A percentile compares a stretch with the other conserved stretches of the same genome.
phyloP scores from a whole-genome alignment of 2,329 filamentous ascomycete genomes.

The Lecanoromycetidae sp. region DNA sequence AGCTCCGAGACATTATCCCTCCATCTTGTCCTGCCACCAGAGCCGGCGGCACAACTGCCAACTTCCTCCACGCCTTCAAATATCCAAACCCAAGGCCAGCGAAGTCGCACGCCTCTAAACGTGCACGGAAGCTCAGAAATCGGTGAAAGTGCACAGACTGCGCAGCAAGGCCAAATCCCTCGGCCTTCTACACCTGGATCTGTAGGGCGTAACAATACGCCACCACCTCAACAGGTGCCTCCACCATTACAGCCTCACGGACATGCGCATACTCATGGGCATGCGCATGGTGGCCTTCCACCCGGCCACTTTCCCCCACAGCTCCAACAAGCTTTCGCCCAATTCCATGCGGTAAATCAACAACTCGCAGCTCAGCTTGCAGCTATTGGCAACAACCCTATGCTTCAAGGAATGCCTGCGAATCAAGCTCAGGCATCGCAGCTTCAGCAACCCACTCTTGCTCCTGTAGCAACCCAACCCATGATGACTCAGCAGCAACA shows the following conservation, averaged over 20 bases:
- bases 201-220: not conserved
- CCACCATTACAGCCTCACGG: not conserved
- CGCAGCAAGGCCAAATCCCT: not conserved
- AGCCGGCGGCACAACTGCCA: constrained; percentile 17
- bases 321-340: constrained; percentile 15
- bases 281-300: constrained; percentile 2
- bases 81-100: not conserved
- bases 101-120: not conserved
- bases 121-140: not conserved
- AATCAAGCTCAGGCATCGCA: constrained; percentile 6
- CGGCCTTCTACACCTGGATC: not conserved
- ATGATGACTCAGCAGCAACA: constrained; percentile 16
- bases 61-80: constrained; percentile 1
- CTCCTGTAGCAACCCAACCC: constrained; percentile 16
- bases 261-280: constrained; percentile 1
- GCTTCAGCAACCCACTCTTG: constrained; percentile 15
- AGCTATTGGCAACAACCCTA: constrained; percentile 11
- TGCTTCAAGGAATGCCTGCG: constrained; percentile 6
- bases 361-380: constrained; percentile 15
- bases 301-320: constrained; percentile 13
- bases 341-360: constrained; percentile 16
- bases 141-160: not conserved
- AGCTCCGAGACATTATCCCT: constrained; percentile 20
- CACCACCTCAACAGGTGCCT: not conserved
- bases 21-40: constrained; percentile 34